These are phyloP conservation scores for Coccomyxa subellipsoidea DNA, from an alignment of 163 green algal species.

Conservation along the genomic window DNA sequence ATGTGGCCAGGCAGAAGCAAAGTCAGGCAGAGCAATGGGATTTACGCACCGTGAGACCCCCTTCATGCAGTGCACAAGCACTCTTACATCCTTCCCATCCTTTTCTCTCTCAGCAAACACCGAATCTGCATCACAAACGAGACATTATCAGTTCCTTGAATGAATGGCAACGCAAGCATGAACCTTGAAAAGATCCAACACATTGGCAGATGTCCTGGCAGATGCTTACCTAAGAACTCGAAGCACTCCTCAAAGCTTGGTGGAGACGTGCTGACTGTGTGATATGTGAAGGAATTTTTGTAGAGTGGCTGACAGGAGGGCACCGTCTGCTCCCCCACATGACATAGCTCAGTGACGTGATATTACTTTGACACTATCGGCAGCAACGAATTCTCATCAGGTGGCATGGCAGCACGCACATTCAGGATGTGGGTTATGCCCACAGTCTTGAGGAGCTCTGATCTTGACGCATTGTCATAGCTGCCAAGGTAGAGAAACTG, in stretches of 20 bases:
- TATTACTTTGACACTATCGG: too few species aligned
- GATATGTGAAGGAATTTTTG: constrained; percentile 88
- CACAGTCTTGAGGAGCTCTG: constrained; percentile 82
- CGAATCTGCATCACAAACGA: neutral
- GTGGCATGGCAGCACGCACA: constrained; percentile 30
- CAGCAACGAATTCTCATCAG: neutral
- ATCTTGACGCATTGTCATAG: constrained; percentile 85
- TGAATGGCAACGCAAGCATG: neutral
- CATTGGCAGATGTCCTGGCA: too few species aligned
- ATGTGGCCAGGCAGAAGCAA: too few species aligned
- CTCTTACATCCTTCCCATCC: constrained; percentile 35
- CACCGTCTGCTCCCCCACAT: constrained; percentile 67
- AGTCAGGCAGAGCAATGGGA: neutral
- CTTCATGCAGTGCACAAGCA: constrained; percentile 84
- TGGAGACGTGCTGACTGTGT: constrained; percentile 56
- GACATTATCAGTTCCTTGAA: too few species aligned
- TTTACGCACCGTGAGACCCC: constrained; percentile 55
- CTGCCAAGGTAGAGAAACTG: constrained; percentile 84
- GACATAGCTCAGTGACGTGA: too few species aligned
- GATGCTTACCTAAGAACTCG: constrained; percentile 61
- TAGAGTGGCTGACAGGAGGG: constrained; percentile 78
- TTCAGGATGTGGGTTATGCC: constrained; percentile 85
- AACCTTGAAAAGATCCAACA: too few species aligned
- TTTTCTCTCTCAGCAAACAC: constrained; percentile 35
- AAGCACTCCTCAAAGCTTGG: constrained; percentile 72